Percentiles rank a stretch among this genome's conserved stretches.
Conservation (phyloP, 1,284 basidiomycete genomes). For the Fomes fomentarius region DNA sequence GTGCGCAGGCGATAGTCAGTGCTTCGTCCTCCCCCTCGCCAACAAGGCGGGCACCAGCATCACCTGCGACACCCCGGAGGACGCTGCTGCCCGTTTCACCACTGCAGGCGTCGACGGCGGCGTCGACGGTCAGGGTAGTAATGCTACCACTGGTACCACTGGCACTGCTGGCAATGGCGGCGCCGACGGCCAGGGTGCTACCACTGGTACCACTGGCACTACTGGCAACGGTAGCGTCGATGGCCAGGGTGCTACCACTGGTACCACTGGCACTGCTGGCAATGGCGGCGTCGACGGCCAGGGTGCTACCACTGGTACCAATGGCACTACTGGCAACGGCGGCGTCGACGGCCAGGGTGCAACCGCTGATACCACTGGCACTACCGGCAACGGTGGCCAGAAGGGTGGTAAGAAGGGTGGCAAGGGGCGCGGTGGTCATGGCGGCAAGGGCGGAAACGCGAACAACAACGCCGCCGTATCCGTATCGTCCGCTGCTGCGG, state of each 20-base stretch:
- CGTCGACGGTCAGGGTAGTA: slow-evolving; percentile 15
- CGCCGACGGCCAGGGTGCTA: background rate
- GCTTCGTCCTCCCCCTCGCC: slow-evolving; percentile 57
- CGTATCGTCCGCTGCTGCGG: too few species aligned
- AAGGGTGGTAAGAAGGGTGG: background rate
- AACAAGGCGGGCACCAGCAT: slow-evolving; percentile 52
- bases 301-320: too few species aligned
- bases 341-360: background rate
- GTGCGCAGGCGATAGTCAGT: slow-evolving; percentile 45
- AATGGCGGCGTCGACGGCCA: slow-evolving; percentile 40
- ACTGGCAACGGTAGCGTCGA: too few species aligned
- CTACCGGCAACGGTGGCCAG: too few species aligned
- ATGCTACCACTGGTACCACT: background rate
- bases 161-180: background rate
- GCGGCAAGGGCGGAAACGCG: background rate
- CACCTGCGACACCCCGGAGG: slow-evolving; percentile 46
- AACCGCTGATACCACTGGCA: background rate
- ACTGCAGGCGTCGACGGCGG: slow-evolving; percentile 52
- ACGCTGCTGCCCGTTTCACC: slow-evolving; percentile 45
- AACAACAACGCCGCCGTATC: too few species aligned
- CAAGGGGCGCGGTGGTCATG: background rate
- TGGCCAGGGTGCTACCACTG: slow-evolving; percentile 43
- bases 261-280: slow-evolving; percentile 52
- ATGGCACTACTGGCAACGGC: background rate
- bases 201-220: background rate